Evolutionary conservation across 331 rosid species (phyloP).

Genomic region (Acacia concinna): DNA sequence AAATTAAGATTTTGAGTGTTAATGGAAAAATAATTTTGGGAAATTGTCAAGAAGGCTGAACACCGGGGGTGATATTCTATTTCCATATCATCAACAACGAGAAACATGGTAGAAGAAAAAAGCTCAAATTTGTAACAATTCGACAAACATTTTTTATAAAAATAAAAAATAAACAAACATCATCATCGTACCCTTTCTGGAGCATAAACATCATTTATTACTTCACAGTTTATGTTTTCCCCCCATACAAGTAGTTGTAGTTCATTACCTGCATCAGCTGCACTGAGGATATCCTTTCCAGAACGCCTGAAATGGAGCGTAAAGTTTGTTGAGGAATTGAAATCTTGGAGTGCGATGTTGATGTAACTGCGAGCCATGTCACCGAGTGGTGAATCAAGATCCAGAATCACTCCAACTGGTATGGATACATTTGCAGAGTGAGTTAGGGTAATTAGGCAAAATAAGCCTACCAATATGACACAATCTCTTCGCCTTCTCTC

Average conservation of each 20-base stretch:
- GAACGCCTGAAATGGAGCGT: not conserved
- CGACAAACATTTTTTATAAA: too few relatives aligned
- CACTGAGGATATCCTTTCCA: not conserved
- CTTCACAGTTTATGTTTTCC: not conserved
- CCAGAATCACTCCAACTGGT: slow-evolving; percentile 23
- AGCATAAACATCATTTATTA: too few relatives aligned
- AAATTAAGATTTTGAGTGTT: too few relatives aligned
- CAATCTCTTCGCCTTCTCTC: not conserved
- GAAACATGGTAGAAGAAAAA: not conserved
- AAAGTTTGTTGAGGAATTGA: not conserved
- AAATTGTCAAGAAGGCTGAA: too few relatives aligned
- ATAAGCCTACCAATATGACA: not conserved
- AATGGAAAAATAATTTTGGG: too few relatives aligned
- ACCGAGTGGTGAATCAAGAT: slow-evolving; percentile 30
- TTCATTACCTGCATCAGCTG: not conserved
- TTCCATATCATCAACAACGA: not conserved
- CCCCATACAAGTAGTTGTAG: not conserved
- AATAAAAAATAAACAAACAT: too few relatives aligned
- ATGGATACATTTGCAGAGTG: not conserved
- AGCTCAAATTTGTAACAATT: not conserved
- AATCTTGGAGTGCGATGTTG: not conserved
- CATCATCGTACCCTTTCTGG: too few relatives aligned
- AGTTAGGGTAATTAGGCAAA: not conserved
- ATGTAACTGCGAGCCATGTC: not conserved
- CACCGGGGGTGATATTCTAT: not conserved